Conservation (phyloP, 2,329 filamentous ascomycete genomes). For the Penicillium brevicompactum region DNA sequence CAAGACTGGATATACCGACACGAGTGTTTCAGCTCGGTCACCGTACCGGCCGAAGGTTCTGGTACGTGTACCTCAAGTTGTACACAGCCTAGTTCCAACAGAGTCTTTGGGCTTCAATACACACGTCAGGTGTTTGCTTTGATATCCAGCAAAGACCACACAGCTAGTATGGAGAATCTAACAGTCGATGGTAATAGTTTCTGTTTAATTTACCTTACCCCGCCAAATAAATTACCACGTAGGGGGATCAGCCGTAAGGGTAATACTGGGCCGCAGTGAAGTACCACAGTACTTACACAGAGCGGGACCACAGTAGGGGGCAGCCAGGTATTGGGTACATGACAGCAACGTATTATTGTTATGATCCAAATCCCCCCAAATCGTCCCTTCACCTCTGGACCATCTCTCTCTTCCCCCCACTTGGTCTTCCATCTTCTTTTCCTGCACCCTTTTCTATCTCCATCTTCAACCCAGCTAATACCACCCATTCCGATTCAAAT, state of each 20-base stretch:
- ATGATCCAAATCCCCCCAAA: slow-evolving; percentile 22
- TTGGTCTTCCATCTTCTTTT: slow-evolving; percentile 26
- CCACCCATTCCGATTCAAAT: slow-evolving; percentile 19
- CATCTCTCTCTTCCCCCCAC: slow-evolving; percentile 23
- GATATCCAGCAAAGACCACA: too few relatives aligned
- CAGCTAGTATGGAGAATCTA: background rate
- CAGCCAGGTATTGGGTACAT: slow-evolving; percentile 16
- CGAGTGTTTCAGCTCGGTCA: background rate
- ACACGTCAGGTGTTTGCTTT: too few relatives aligned
- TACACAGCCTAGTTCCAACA: background rate
- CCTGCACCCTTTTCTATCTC: slow-evolving; percentile 19
- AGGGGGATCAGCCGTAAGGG: slow-evolving; percentile 9
- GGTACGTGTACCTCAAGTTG: background rate
- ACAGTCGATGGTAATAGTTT: background rate
- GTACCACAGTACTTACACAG: slow-evolving; percentile 11
- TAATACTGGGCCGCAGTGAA: slow-evolving; percentile 11
- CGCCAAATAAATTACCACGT: slow-evolving; percentile 5
- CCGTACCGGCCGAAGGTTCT: background rate
- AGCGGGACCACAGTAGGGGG: slow-evolving; percentile 3
- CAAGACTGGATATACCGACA: background rate
- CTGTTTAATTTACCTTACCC: slow-evolving; percentile 8
- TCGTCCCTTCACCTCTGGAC: slow-evolving; percentile 10
- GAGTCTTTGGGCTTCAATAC: background rate
- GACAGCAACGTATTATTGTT: slow-evolving; percentile 16
- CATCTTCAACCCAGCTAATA: slow-evolving; percentile 17